A percentile compares a stretch with the other conserved stretches of the same genome.
Conservation (phyloP, 1,284 basidiomycete species). For the Afroboletus lepidellus region DNA sequence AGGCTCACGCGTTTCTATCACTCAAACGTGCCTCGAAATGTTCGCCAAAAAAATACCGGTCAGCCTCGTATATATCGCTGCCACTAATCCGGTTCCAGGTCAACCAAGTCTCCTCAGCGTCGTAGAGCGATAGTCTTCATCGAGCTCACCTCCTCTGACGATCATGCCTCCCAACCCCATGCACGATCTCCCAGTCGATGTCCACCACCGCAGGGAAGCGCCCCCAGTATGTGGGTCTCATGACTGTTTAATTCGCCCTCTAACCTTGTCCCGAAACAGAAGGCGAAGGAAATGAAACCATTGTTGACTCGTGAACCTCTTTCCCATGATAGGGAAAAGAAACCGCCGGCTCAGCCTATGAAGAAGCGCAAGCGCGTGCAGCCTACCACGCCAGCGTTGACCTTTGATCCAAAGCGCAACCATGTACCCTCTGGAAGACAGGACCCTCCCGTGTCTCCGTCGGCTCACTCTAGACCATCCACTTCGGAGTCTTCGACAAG, state of each 20-base stretch:
- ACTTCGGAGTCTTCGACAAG: conserved; percentile 9
- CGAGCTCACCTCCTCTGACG: conserved; percentile 2
- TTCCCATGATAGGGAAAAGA: conserved; percentile 25
- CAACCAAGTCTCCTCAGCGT: conserved; percentile 21
- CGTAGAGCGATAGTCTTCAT: conserved; percentile 10
- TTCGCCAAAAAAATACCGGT: conserved; percentile 20
- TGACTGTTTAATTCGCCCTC: conserved; percentile 9
- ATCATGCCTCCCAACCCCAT: conserved; percentile 12
- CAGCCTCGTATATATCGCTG: conserved; percentile 31
- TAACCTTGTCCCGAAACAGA: conserved; percentile 25
- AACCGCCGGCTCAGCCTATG: conserved; percentile 4
- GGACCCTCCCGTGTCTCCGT: conserved; percentile 12
- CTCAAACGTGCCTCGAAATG: conserved; percentile 29
- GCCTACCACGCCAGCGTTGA: conserved; percentile 20
- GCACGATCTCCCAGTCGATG: conserved; percentile 16
- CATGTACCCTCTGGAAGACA: conserved; percentile 26
- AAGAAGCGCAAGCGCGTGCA: conserved; percentile 27
- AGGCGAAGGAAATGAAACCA: conserved; percentile 20
- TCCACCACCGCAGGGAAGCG: conserved; percentile 20
- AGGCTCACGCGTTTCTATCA: conserved; percentile 35
- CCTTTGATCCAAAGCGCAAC: conserved; percentile 21
- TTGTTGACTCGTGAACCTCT: conserved; percentile 27
- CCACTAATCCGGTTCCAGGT: conserved; percentile 12
- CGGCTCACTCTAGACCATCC: conserved; percentile 8
- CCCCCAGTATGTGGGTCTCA: conserved; percentile 23